Evolutionary conservation across 768 basidiomycete species (phyloP).

Genomic region (Amylocystis lapponica): DNA sequence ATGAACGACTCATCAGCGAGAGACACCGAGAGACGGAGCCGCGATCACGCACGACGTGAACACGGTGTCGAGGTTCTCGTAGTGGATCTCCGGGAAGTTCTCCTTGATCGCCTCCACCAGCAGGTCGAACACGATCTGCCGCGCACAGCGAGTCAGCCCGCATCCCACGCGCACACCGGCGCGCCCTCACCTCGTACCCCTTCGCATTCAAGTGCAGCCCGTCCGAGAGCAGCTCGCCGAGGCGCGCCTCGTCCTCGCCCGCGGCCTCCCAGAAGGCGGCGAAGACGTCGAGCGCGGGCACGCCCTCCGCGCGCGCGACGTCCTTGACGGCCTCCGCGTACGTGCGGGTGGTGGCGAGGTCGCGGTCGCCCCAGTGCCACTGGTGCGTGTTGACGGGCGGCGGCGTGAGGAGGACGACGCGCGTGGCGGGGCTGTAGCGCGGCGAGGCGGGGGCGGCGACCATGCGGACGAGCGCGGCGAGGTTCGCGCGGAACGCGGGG

Average conservation of each 20-base stretch:
- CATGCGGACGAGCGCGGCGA: conserved; percentile 55
- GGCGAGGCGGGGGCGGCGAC: conserved; percentile 57
- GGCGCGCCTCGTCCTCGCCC: conserved; percentile 48
- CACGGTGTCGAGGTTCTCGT: conserved; percentile 49
- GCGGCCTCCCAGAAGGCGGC: conserved; percentile 65
- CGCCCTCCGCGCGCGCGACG: conserved; percentile 46
- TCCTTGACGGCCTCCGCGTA: conserved; percentile 71
- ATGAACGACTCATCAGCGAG: not conserved
- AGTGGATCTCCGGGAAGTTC: conserved; percentile 64
- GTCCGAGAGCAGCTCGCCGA: conserved; percentile 56
- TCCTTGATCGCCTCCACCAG: conserved; percentile 51
- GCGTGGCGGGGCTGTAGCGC: conserved; percentile 65
- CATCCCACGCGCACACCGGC: not conserved
- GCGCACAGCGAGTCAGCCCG: not conserved
- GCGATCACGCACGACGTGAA: conserved; percentile 52
- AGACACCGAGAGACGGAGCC: too few relatives aligned
- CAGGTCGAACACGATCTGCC: conserved; percentile 62
- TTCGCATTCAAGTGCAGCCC: conserved; percentile 75
- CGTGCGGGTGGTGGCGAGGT: conserved; percentile 50
- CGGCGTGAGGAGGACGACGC: conserved; percentile 77
- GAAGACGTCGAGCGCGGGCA: conserved; percentile 75
- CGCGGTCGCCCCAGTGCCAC: conserved; percentile 56
- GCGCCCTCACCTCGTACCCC: conserved; percentile 61
- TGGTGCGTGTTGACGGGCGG: conserved; percentile 73
- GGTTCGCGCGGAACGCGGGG: conserved; percentile 55